Evolutionary conservation across 495 filamentous ascomycete genomes (phyloP).

Genomic region (Jackrogersella multiformis): DNA sequence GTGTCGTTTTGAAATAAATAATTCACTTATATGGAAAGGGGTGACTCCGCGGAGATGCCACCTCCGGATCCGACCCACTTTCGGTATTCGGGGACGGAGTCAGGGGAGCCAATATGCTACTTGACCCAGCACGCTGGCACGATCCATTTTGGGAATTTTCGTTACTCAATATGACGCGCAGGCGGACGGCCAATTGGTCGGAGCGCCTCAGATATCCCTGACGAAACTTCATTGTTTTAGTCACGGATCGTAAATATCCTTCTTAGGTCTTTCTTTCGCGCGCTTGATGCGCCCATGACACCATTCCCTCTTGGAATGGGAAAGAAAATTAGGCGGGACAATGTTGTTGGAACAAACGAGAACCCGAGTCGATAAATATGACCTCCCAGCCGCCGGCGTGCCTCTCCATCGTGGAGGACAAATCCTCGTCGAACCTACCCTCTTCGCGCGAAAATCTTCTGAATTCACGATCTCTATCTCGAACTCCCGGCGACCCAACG

Average conservation of each 20-base stretch:
- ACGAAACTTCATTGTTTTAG: constrained; percentile 20
- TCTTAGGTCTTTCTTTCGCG: constrained; percentile 4
- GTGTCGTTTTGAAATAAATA: not conserved
- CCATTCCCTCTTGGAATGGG: constrained; percentile 25
- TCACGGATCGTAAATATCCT: constrained; percentile 22
- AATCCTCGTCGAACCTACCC: not conserved
- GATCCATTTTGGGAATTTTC: constrained; percentile 35
- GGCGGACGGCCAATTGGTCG: constrained; percentile 31
- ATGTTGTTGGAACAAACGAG: not conserved
- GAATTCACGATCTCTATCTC: constrained; percentile 4
- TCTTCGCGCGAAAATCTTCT: not conserved
- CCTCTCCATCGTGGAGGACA: constrained; percentile 1
- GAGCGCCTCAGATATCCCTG: constrained; percentile 25
- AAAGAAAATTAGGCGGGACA: constrained; percentile 18
- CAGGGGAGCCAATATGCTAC: constrained; percentile 11
- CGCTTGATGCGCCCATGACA: constrained; percentile 17
- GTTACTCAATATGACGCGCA: constrained; percentile 41
- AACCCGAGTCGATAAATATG: constrained; percentile 16
- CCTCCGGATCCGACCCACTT: constrained; percentile 25
- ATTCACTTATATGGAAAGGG: constrained; percentile 17
- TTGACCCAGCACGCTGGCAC: constrained; percentile 19
- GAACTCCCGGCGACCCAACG: not conserved
- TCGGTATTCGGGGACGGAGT: constrained; percentile 37
- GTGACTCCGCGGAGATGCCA: constrained; percentile 36
- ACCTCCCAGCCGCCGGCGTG: constrained; percentile 12